A percentile compares a stretch with the other conserved stretches of the same genome.
These are phyloP conservation scores for Marsdenia floribunda DNA, from an alignment of 257 asterid genomes.

Conservation along the genomic window DNA sequence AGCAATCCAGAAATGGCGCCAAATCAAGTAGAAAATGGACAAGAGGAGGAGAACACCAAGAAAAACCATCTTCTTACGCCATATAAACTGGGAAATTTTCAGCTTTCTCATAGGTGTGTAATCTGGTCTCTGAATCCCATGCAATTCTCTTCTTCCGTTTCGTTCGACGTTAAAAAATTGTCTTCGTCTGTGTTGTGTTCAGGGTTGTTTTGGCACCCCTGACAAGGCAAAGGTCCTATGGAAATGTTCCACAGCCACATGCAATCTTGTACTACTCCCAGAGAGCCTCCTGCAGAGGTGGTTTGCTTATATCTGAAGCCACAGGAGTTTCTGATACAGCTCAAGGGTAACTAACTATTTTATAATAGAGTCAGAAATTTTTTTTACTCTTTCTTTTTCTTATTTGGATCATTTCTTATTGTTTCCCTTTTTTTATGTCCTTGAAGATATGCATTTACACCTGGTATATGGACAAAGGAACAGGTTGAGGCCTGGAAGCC, in stretches of 20 bases:
- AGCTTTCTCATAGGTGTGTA: conserved; percentile 13
- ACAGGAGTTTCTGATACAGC: conserved; percentile 48
- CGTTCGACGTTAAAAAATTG: too few species aligned
- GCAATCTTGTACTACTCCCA: conserved; percentile 59
- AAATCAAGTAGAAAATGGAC: background rate
- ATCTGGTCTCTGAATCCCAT: conserved; percentile 18
- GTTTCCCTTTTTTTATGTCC: background rate
- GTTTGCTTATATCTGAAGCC: conserved; percentile 7
- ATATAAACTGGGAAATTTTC: conserved; percentile 11
- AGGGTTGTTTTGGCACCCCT: conserved; percentile 67
- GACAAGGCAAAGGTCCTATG: conserved; percentile 55
- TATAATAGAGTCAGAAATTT: background rate
- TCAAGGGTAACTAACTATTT: conserved; percentile 11
- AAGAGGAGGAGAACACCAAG: background rate
- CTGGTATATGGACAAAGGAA: conserved; percentile 27
- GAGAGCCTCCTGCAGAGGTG: conserved; percentile 53
- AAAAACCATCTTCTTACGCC: conserved; percentile 14
- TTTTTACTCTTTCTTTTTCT: too few species aligned
- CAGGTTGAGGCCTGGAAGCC: conserved; percentile 34
- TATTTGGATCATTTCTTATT: background rate
- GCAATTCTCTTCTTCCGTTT: too few species aligned
- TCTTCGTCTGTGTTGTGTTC: background rate
- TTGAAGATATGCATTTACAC: background rate
- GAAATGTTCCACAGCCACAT: conserved; percentile 62
- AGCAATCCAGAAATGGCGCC: background rate